Percentiles rank a stretch among this genome's conserved stretches.
phyloP scores from a whole-genome alignment of 2,329 filamentous ascomycete genomes.

The Hypoxylon sp. region DNA sequence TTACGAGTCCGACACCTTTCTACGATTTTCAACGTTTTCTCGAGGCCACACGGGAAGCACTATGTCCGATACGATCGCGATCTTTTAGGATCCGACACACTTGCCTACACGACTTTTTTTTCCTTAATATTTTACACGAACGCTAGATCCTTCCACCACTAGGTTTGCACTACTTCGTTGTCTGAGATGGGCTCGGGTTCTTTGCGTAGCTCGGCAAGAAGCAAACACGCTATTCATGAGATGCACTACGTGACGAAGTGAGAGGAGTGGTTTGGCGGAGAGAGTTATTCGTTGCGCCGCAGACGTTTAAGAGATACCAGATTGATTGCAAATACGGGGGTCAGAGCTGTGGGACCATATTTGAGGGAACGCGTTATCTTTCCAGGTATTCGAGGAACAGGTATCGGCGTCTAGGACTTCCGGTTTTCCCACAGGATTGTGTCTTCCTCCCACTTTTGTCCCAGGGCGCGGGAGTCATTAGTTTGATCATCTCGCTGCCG shows the following conservation, averaged over 20 bases:
- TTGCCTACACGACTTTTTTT: slow-evolving; percentile 45
- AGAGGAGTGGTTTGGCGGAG: slow-evolving; percentile 16
- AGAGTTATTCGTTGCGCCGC: slow-evolving; percentile 23
- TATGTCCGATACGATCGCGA: slow-evolving; percentile 42
- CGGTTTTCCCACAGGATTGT: slow-evolving; percentile 31
- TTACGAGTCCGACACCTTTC: slow-evolving; percentile 29
- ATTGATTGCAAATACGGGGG: slow-evolving; percentile 42
- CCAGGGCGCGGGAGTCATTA: slow-evolving; percentile 45
- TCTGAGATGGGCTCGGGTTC: slow-evolving; percentile 7
- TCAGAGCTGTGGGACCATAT: slow-evolving; percentile 29
- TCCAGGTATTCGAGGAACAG: slow-evolving; percentile 32
- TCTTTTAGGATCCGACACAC: slow-evolving; percentile 38
- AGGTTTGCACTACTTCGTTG: slow-evolving; percentile 22
- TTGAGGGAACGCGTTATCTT: slow-evolving; percentile 30
- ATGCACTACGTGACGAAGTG: slow-evolving; percentile 20
- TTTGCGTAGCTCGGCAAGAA: slow-evolving; percentile 13
- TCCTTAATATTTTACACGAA: slow-evolving; percentile 46
- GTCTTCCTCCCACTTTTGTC: slow-evolving; percentile 43
- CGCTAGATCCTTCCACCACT: slow-evolving; percentile 20
- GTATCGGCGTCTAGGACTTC: slow-evolving; percentile 34
- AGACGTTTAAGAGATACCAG: slow-evolving; percentile 40
- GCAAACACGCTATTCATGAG: slow-evolving; percentile 24
- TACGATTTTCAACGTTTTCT: slow-evolving; percentile 41
- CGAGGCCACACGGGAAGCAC: slow-evolving; percentile 32
- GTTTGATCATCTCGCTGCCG: slow-evolving; percentile 42